Evolutionary conservation across 2,329 filamentous ascomycete species (phyloP), one percentile per base, ranked within the genome.

Genomic region (Anthostomella pinea): DNA sequence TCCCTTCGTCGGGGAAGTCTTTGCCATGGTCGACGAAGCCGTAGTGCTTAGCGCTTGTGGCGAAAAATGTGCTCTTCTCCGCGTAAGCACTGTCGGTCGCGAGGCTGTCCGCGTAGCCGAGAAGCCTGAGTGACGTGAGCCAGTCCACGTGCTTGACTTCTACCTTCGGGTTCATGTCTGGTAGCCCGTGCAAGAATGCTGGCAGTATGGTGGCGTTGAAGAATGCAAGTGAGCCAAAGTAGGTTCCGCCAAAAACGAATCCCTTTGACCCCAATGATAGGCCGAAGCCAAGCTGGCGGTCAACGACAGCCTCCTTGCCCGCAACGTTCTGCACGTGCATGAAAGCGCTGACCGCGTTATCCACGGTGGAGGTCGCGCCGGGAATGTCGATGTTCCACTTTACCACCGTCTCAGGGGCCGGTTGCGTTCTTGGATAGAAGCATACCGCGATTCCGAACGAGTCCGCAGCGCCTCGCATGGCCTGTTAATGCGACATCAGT

Each of bases 391-490:
- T 33, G 2, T 32, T 23, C 39, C 62, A 72, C 23, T 65, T 59
- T 24, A 72, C 40, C 2, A 68, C 60, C 4, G 49, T 46, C 7
- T 52, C 20, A 3, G 64, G 63, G 2, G 59, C 59, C 5, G 49
- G 40, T 4, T 52, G 50, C 1, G 64, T 63, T 17, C 53, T 43
- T 4, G 67, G 51, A 21, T 61, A 52, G 39, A 68, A 67, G 4
- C 48, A 56, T 22, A 56, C 58, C 5, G 58, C 56, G 33, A 68
- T 60, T 8, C 64, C 65, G 30, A 67, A 64, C 3, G 63, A 64
- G 11, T 63, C 60, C 6, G 58, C 65, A 5, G 65, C 65, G 11
- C 65, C 65, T 34, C 63, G 60, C 45, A 68, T 54, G n/a, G 61
- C 64, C 62, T 64, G 20, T 6, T 30, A 11, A 13, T 2, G 9